Conservation (phyloP, 768 basidiomycete genomes). For the Mycena rebaudengoi region DNA sequence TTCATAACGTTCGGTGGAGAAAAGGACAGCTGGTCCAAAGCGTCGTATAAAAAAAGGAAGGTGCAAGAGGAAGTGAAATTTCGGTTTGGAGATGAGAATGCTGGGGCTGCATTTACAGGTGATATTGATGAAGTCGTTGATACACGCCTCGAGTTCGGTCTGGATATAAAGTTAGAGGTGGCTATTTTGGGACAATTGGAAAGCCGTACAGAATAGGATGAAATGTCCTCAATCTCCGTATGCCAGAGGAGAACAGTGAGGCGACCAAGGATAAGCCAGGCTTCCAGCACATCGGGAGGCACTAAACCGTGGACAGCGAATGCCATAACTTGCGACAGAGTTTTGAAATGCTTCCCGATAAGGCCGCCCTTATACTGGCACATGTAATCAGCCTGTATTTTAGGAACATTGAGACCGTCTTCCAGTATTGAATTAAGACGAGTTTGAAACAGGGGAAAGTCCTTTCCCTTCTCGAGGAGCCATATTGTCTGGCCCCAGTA, state of each 20-base stretch:
- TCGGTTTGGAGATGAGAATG: slow-evolving; percentile 33
- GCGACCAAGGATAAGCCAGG: slow-evolving; percentile 33
- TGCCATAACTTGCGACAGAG: slow-evolving; percentile 38
- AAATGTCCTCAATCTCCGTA: slow-evolving; percentile 33
- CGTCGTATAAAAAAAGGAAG: slow-evolving; percentile 33
- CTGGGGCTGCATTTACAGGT: slow-evolving; percentile 31
- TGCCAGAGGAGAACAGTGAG: slow-evolving; percentile 37
- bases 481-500: slow-evolving; percentile 31
- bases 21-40: slow-evolving; percentile 39
- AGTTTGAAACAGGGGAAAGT: slow-evolving; percentile 29
- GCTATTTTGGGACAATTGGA: not conserved
- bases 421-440: slow-evolving; percentile 32
- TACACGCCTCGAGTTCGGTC: slow-evolving; percentile 25
- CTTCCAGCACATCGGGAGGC: slow-evolving; percentile 19
- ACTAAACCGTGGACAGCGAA: slow-evolving; percentile 36
- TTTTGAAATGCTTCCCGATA: slow-evolving; percentile 40
- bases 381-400: slow-evolving; percentile 41
- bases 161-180: not conserved
- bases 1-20: slow-evolving; percentile 39
- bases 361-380: slow-evolving; percentile 38
- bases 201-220: slow-evolving; percentile 32
- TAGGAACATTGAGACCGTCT: slow-evolving; percentile 35
- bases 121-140: slow-evolving; percentile 29
- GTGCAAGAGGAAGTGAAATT: slow-evolving; percentile 34
- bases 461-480: slow-evolving; percentile 35